Evolutionary conservation across 1,284 basidiomycete species (phyloP).

Genomic region (Malassezia slooffiae): DNA sequence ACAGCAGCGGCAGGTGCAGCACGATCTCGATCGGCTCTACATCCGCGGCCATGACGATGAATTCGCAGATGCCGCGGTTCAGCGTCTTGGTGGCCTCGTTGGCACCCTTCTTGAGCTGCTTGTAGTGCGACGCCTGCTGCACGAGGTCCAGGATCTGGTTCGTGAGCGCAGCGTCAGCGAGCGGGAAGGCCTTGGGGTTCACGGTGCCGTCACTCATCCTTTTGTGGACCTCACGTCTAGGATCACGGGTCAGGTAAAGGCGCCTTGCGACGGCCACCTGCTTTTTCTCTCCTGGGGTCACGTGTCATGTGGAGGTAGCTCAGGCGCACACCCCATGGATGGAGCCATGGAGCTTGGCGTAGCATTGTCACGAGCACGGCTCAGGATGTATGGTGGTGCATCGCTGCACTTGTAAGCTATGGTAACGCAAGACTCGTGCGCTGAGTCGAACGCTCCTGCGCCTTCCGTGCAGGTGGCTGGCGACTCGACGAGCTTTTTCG

Average conservation of each 20-base stretch:
- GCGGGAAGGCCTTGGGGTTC: constrained; percentile 79
- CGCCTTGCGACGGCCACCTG: constrained; percentile 38
- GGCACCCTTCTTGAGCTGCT: constrained; percentile 95
- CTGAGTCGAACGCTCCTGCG: no score
- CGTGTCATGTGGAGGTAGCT: no score
- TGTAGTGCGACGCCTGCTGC: constrained; percentile 60
- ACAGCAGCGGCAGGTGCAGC: constrained; percentile 88
- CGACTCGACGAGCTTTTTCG: no score
- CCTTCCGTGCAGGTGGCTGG: no score
- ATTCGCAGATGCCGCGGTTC: constrained; percentile 96
- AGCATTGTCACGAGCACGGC: no score
- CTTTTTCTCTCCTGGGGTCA: no score
- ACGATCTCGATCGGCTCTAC: constrained; percentile 94
- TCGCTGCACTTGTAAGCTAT: no score
- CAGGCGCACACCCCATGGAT: no score
- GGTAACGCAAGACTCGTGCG: no score
- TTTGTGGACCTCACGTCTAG: constrained; percentile 19
- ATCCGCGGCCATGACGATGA: constrained; percentile 87
- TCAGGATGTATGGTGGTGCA: no score
- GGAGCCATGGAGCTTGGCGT: no score
- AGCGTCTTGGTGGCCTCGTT: constrained; percentile 93
- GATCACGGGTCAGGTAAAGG: constrained; percentile 16
- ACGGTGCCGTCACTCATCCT: constrained; percentile 29
- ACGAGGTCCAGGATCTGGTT: constrained; percentile 65
- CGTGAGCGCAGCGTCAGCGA: constrained; percentile 76